phyloP scores from a whole-genome alignment of 352 stramenopile species.

The Pythium guiyangense region DNA sequence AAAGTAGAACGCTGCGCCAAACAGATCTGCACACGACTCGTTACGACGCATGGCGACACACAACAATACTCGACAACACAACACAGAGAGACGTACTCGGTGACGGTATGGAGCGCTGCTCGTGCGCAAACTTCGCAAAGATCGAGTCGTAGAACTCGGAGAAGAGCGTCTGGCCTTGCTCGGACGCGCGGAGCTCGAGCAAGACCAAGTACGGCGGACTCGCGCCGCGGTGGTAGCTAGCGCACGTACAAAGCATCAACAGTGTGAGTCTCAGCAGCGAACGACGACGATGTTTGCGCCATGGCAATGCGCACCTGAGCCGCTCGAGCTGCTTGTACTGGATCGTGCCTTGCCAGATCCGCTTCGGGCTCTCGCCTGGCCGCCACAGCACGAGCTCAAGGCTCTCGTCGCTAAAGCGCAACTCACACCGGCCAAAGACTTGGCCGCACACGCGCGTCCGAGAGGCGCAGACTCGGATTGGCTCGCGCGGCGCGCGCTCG shows the following conservation, averaged over 20 bases:
- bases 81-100: conserved; percentile 30
- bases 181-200: conserved; percentile 30
- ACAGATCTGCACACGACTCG: conserved; percentile 35
- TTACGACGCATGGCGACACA: background rate
- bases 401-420: conserved; percentile 21
- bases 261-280: too few relatives aligned
- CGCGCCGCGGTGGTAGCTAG: conserved; percentile 25
- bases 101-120: conserved; percentile 12
- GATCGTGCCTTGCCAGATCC: conserved; percentile 26
- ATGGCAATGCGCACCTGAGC: conserved; percentile 27
- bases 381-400: conserved; percentile 36
- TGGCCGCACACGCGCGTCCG: conserved; percentile 34
- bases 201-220: conserved; percentile 48
- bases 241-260: background rate
- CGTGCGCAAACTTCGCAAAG: conserved; percentile 35
- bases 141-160: conserved; percentile 55
- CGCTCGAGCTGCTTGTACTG: conserved; percentile 35
- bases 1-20: conserved; percentile 61
- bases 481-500: background rate
- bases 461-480: conserved; percentile 20
- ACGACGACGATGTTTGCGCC: too few relatives aligned
- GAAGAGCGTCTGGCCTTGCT: conserved; percentile 27
- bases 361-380: conserved; percentile 1
- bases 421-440: conserved; percentile 33
- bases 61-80: too few relatives aligned